Evolutionary conservation across 2,329 filamentous ascomycete genomes (phyloP).

Genomic region (Penicillium sp.): DNA sequence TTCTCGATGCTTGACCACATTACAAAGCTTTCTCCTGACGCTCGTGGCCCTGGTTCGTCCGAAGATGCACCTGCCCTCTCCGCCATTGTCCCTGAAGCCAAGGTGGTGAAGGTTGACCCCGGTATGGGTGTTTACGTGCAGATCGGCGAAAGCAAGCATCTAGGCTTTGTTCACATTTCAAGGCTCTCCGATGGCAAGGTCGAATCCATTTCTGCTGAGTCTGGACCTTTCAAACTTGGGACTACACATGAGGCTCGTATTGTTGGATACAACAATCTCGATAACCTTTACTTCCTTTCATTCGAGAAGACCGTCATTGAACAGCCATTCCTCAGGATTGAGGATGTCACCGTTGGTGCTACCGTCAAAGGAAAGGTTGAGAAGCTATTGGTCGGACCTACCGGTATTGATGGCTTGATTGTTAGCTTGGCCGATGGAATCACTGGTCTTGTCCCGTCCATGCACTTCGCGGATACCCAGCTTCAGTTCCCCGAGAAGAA

Average conservation of each 20-base stretch:
- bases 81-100: slow-evolving; percentile 69
- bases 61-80: slow-evolving; percentile 52
- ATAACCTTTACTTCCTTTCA: slow-evolving; percentile 79
- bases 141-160: slow-evolving; percentile 56
- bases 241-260: slow-evolving; percentile 76
- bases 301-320: slow-evolving; percentile 76
- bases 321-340: slow-evolving; percentile 83
- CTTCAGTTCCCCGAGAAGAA: slow-evolving; percentile 94
- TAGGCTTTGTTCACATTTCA: slow-evolving; percentile 95
- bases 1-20: slow-evolving; percentile 86
- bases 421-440: slow-evolving; percentile 82
- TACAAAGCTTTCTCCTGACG: slow-evolving; percentile 51
- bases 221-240: slow-evolving; percentile 71
- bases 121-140: slow-evolving; percentile 77
- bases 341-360: slow-evolving; percentile 78
- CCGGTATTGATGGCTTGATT: slow-evolving; percentile 75
- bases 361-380: slow-evolving; percentile 78
- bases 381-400: slow-evolving; percentile 71
- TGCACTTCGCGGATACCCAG: slow-evolving; percentile 80
- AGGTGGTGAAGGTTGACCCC: slow-evolving; percentile 71
- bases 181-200: slow-evolving; percentile 84
- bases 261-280: slow-evolving; percentile 78
- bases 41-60: slow-evolving; percentile 36
- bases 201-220: slow-evolving; percentile 70
- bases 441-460: slow-evolving; percentile 78